phyloP scores from a whole-genome alignment of 768 basidiomycete genomes.

The Suillus paluster region DNA sequence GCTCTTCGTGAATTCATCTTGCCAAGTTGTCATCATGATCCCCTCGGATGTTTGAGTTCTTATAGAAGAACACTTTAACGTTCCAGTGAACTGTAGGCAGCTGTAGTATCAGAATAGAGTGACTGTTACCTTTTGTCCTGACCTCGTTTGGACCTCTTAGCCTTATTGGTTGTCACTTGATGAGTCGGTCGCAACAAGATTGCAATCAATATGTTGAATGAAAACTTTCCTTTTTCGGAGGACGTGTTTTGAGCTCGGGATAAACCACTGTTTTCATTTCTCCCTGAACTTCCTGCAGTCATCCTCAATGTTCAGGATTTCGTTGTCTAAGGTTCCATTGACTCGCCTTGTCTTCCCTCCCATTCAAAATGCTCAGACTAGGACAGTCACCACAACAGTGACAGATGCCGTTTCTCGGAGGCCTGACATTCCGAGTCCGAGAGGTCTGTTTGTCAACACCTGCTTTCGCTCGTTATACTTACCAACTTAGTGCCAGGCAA shows the following conservation, averaged over 20 bases:
- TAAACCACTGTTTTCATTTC: background rate
- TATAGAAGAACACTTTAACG: too few relatives aligned
- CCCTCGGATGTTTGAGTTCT: too few relatives aligned
- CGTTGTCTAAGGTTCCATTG: background rate
- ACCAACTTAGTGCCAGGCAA: conserved; percentile 39
- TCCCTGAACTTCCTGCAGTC: background rate
- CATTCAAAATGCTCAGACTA: conserved; percentile 43
- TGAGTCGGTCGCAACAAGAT: too few relatives aligned
- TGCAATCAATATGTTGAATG: too few relatives aligned
- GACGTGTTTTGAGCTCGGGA: background rate
- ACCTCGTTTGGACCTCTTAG: too few relatives aligned
- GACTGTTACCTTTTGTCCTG: too few relatives aligned
- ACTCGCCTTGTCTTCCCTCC: conserved; percentile 32
- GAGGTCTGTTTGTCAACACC: conserved; percentile 18
- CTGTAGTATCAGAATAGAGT: too few relatives aligned
- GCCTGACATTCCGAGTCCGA: conserved; percentile 25
- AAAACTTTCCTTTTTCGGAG: conserved; percentile 3
- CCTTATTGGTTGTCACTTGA: too few relatives aligned
- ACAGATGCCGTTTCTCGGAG: conserved; percentile 12
- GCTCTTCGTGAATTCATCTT: too few relatives aligned
- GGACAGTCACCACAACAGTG: conserved; percentile 5
- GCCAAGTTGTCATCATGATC: too few relatives aligned
- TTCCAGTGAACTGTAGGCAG: too few relatives aligned
- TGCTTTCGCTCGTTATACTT: conserved; percentile 2
- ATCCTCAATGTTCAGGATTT: background rate